Evolutionary conservation across 1,284 basidiomycete genomes (phyloP), one percentile per base, ranked within the genome.

Genomic region (Sporisorium reilianum): DNA sequence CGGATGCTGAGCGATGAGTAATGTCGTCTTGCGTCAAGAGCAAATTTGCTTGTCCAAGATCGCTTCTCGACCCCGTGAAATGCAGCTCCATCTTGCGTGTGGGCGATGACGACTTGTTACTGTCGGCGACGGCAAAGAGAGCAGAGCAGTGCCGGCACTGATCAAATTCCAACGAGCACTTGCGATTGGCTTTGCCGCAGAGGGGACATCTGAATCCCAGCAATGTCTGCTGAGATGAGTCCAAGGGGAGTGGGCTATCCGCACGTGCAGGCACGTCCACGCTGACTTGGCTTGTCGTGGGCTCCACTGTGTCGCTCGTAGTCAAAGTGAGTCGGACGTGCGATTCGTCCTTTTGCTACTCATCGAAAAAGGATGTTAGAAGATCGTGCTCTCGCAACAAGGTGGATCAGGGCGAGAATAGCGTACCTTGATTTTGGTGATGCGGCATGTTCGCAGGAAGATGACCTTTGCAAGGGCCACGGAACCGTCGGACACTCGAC

Each of bases 111-210:
- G 26, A 48, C 26, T 22, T 45, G 16, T n/a, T 1, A 7, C 9
- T 18, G 4, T 30, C 22, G n/a, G 36, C 14, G 34, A 64, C 38
- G 26, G 36, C 22, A 18, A 53, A 60, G 6, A n/a, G 30, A 2
- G 56, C 26, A 2, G 56, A 48, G 44, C 67, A 69, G 26, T 69
- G 67, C 10, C 30, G 36, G 45, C 67, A 69, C 9, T 25, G 36
- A 0, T n/a, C 67, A 2, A 38, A 18, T 1, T 51, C 26, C 41
- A 38, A 56, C 5, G 18, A 6, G 10, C 11, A 22, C 22, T 38
- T 69, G 4, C 57, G 67, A 60, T 60, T 69, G n/a, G 56, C 67
- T 44, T 45, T 59, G 3, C 67, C 67, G 41, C 67, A 69, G 5
- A 55, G 23, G 8, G 30, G 22, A 28, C 67, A 69, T 14, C 61